phyloP scores from a whole-genome alignment of 1,139 yeast genomes.

The Waltiozyma sp. region DNA sequence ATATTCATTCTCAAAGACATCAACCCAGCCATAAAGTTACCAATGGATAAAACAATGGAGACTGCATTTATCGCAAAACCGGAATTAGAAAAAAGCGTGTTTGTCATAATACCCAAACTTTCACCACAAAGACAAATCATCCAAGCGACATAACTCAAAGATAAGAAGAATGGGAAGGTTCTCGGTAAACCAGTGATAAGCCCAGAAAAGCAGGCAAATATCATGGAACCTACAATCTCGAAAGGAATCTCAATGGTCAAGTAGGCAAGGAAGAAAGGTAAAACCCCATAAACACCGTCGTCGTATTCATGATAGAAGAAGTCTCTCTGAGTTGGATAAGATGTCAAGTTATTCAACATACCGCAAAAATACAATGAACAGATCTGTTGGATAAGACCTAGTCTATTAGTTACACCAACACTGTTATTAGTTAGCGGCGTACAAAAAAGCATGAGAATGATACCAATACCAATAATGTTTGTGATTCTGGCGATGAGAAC shows the following conservation, averaged over 20 bases:
- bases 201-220: slow-evolving; percentile 53
- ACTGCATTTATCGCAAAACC: slow-evolving; percentile 74
- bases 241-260: slow-evolving; percentile 61
- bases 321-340: slow-evolving; percentile 66
- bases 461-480: slow-evolving; percentile 57
- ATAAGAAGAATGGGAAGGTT: slow-evolving; percentile 54
- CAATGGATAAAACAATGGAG: slow-evolving; percentile 53
- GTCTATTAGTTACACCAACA: slow-evolving; percentile 51
- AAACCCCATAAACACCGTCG: slow-evolving; percentile 61
- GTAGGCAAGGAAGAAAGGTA: slow-evolving; percentile 60
- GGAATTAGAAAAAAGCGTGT: slow-evolving; percentile 59
- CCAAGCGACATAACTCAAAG: slow-evolving; percentile 44
- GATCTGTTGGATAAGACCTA: slow-evolving; percentile 70
- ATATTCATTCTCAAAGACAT: slow-evolving; percentile 68
- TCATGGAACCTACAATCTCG: slow-evolving; percentile 47
- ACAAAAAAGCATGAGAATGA: slow-evolving; percentile 57
- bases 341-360: slow-evolving; percentile 63
- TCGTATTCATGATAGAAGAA: slow-evolving; percentile 71
- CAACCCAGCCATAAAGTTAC: slow-evolving; percentile 77
- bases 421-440: slow-evolving; percentile 53
- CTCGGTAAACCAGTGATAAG: slow-evolving; percentile 70
- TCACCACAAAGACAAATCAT: slow-evolving; percentile 70
- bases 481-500: slow-evolving; percentile 53
- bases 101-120: slow-evolving; percentile 69
- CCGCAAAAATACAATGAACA: slow-evolving; percentile 70